Conservation (phyloP, 1,284 basidiomycete species). For the Pseudozyma tsukubaensis region DNA sequence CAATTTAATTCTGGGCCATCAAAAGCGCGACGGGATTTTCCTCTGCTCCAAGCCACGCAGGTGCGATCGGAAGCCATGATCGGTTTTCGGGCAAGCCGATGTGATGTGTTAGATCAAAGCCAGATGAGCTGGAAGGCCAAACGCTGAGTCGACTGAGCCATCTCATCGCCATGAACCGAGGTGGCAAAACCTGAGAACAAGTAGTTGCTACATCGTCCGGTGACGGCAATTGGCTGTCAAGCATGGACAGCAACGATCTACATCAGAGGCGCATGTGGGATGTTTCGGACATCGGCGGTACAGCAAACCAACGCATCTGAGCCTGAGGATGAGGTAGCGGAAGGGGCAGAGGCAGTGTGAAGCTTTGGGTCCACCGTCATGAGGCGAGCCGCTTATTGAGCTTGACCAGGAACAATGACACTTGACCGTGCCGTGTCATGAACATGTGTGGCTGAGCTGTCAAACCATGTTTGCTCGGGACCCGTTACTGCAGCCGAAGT, state of each 20-base stretch:
- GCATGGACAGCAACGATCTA: conserved; percentile 5
- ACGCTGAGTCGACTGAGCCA: conserved; percentile 12
- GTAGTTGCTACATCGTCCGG: not conserved
- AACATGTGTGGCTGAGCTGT: conserved; percentile 6
- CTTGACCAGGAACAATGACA: conserved; percentile 10
- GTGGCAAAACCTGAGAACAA: not conserved
- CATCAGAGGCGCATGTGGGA: conserved; percentile 13
- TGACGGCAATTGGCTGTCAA: conserved; percentile 16
- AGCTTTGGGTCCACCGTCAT: not conserved
- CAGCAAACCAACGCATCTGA: not conserved
- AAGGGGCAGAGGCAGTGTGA: not conserved
- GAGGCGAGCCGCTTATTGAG: conserved; percentile 3
- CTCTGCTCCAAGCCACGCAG: conserved; percentile 11
- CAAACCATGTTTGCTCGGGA: conserved; percentile 4
- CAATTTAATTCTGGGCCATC: not conserved
- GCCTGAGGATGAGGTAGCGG: not conserved
- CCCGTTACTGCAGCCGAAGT: conserved; percentile 25
- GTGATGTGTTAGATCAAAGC: conserved; percentile 6
- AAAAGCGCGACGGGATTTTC: conserved; percentile 9
- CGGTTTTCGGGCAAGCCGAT: not conserved
- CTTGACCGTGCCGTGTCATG: conserved; percentile 4
- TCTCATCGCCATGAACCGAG: conserved; percentile 1
- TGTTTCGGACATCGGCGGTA: conserved; percentile 42
- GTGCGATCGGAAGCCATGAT: conserved; percentile 1
- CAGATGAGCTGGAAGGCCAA: not conserved